These are phyloP conservation scores for Lachnum nothofagi DNA, from an alignment of 2,329 filamentous ascomycete genomes.

Conservation along the genomic window DNA sequence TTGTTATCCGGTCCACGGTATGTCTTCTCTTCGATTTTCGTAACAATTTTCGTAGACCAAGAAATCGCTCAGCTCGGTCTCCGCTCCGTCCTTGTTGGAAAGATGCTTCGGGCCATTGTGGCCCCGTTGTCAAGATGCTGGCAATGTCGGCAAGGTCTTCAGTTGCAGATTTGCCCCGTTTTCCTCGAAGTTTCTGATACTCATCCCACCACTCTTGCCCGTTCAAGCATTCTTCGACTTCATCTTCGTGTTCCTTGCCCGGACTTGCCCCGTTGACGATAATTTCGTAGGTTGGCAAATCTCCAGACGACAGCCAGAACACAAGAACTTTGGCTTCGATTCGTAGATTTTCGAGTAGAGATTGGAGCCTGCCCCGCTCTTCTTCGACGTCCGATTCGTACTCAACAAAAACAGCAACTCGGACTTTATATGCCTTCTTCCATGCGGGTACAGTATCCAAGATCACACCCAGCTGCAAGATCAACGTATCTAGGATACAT, in stretches of 20 bases:
- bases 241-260: constrained; percentile 50
- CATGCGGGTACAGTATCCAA: constrained; percentile 75
- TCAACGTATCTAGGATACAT: constrained; percentile 57
- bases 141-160: constrained; percentile 42
- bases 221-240: constrained; percentile 61
- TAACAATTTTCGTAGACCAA: constrained; percentile 58
- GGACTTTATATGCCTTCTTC: constrained; percentile 66
- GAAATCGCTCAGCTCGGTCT: constrained; percentile 41
- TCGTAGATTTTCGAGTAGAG: constrained; percentile 71
- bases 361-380: constrained; percentile 65
- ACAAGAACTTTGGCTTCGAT: constrained; percentile 77
- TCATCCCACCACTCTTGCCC: constrained; percentile 82
- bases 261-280: constrained; percentile 67
- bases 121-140: constrained; percentile 37
- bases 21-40: constrained; percentile 46
- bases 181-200: constrained; percentile 52
- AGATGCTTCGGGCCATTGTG: constrained; percentile 48
- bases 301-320: constrained; percentile 73
- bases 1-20: constrained; percentile 32
- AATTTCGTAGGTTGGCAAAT: constrained; percentile 66
- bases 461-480: constrained; percentile 80
- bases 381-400: constrained; percentile 80
- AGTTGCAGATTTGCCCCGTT: constrained; percentile 33
- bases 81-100: constrained; percentile 46
- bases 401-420: constrained; percentile 83